Conservation (phyloP, 1,284 basidiomycete genomes). For the Cutaneotrichosporon mucoides region DNA sequence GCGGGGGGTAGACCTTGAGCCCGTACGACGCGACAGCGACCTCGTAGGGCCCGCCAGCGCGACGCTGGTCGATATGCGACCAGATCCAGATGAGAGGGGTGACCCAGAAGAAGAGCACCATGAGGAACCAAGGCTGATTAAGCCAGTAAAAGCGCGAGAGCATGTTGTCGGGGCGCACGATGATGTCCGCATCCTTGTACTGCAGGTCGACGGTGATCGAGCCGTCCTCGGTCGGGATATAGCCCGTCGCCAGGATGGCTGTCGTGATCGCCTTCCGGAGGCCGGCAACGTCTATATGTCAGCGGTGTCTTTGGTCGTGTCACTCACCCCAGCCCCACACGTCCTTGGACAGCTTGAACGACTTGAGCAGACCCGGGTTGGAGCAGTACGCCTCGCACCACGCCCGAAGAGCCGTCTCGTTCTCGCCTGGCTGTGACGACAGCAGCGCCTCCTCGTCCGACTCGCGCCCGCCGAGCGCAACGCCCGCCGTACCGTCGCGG, state of each 20-base stretch:
- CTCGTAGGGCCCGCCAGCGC: slow-evolving; percentile 31
- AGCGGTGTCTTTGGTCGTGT: too few relatives aligned
- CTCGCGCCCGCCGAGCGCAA: neutral
- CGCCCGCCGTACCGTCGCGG: neutral
- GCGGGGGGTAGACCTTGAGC: slow-evolving; percentile 39
- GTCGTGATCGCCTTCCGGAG: slow-evolving; percentile 52
- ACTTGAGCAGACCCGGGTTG: slow-evolving; percentile 60
- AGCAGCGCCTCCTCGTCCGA: slow-evolving; percentile 19
- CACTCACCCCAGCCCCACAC: slow-evolving; percentile 60
- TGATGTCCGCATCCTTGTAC: slow-evolving; percentile 50
- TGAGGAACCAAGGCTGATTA: slow-evolving; percentile 44
- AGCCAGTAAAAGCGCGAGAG: slow-evolving; percentile 60
- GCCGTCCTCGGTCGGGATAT: slow-evolving; percentile 50
- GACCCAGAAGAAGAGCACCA: slow-evolving; percentile 62
- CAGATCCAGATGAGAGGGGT: slow-evolving; percentile 58
- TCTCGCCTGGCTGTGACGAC: neutral
- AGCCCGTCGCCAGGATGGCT: slow-evolving; percentile 56
- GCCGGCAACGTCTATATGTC: slow-evolving; percentile 47
- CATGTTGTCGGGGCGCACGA: slow-evolving; percentile 60
- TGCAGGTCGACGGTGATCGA: slow-evolving; percentile 55
- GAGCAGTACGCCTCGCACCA: slow-evolving; percentile 69
- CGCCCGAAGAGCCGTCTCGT: slow-evolving; percentile 49
- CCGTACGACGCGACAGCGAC: slow-evolving; percentile 25
- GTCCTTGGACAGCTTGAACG: slow-evolving; percentile 62
- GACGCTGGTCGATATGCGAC: slow-evolving; percentile 18